Conservation (phyloP, 257 asterid genomes). For the Cynanchum wilfordii region DNA sequence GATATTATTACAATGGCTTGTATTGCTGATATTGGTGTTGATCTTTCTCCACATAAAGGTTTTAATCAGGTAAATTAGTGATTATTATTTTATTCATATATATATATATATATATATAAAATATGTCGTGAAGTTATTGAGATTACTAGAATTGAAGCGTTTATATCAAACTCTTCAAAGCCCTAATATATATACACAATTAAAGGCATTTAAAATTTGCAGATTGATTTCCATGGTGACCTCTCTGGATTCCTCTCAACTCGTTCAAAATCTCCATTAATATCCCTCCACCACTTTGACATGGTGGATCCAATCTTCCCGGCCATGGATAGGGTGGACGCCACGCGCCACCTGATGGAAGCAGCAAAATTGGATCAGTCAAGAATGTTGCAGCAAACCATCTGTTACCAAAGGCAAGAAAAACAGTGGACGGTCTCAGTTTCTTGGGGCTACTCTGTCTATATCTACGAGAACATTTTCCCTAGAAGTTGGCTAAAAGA, state of each 20-base stretch:
- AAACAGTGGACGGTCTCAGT: conserved; percentile 48
- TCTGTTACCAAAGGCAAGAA: conserved; percentile 33
- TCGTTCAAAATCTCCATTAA: conserved; percentile 52
- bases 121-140: too few species aligned
- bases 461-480: conserved; percentile 40
- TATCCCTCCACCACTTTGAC: conserved; percentile 81
- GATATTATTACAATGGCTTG: conserved; percentile 49
- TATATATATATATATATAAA: too few species aligned
- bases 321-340: conserved; percentile 28
- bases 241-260: conserved; percentile 62
- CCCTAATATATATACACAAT: too few species aligned
- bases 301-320: conserved; percentile 51
- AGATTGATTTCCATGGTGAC: conserved; percentile 53
- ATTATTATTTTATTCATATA: too few species aligned
- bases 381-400: conserved; percentile 48
- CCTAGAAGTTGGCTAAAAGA: conserved; percentile 45
- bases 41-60: conserved; percentile 45
- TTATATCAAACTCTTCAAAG: too few species aligned
- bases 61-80: conserved; percentile 56
- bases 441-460: conserved; percentile 64
- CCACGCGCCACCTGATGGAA: conserved; percentile 49
- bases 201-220: too few species aligned
- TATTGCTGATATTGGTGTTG: conserved; percentile 61
- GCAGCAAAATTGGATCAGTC: conserved; percentile 51
- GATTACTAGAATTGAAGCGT: too few species aligned